These are phyloP conservation scores for Brassica incana DNA, from an alignment of 345 rosid genomes.

Conservation along the genomic window DNA sequence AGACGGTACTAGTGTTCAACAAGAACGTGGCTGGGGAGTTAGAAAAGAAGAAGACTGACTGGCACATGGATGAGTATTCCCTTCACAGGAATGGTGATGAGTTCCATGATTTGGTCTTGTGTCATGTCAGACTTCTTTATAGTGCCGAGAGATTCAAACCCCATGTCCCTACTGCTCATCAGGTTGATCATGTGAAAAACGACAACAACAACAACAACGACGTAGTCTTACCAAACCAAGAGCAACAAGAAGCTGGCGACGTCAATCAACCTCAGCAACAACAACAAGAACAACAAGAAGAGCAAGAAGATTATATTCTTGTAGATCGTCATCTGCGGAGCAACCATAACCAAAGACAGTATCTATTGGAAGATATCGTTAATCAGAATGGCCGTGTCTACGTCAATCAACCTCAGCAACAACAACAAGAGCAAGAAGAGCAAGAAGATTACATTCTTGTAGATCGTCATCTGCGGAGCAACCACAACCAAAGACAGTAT, in stretches of 20 bases:
- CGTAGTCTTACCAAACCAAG: not conserved
- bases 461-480: not conserved
- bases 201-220: not conserved
- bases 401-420: not conserved
- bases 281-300: not conserved
- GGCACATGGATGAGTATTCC: not conserved
- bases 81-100: not conserved
- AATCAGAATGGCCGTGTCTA: not conserved
- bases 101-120: slow-evolving; percentile 10
- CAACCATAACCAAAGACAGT: not conserved
- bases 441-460: not conserved
- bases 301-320: not conserved
- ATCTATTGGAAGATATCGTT: not conserved
- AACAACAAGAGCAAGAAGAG: not conserved
- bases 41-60: not conserved
- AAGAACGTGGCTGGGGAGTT: not conserved
- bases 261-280: not conserved
- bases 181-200: not conserved
- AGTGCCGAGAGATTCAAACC: not conserved
- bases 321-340: not conserved
- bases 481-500: too few relatives aligned
- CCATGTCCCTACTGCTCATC: not conserved
- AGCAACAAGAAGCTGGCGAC: not conserved
- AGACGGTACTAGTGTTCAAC: not conserved
- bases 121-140: not conserved